Conservation (phyloP, 257 asterid species). For the Capsicum chinense region DNA sequence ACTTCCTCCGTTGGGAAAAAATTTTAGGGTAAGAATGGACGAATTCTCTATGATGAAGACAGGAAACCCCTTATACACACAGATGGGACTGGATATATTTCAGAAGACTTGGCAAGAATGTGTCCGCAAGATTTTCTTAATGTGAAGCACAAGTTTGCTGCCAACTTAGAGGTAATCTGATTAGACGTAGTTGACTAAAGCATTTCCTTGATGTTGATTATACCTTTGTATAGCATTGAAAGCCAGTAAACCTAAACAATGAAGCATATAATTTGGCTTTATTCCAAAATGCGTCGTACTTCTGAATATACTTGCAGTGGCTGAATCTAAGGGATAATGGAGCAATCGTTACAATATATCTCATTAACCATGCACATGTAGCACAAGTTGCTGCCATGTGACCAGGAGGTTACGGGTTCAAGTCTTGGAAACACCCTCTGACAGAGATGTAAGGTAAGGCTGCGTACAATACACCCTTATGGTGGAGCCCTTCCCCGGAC, state of each 20-base stretch:
- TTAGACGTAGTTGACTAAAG: not conserved
- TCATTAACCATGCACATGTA: not conserved
- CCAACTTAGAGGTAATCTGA: conserved; percentile 51
- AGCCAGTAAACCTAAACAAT: not conserved
- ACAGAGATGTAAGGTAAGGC: too few species aligned
- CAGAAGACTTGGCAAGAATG: conserved; percentile 75
- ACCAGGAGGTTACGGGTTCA: too few species aligned
- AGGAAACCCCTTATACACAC: conserved; percentile 68
- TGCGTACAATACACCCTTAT: too few species aligned
- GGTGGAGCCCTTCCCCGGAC: too few species aligned
- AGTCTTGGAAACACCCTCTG: too few species aligned
- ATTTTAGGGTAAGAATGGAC: conserved; percentile 59
- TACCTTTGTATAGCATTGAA: not conserved
- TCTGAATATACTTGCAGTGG: not conserved
- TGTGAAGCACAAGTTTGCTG: conserved; percentile 46
- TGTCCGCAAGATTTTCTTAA: conserved; percentile 59
- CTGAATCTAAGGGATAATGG: not conserved
- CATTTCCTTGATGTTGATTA: conserved; percentile 19
- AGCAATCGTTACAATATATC: not conserved
- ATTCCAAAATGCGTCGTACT: not conserved
- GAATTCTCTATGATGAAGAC: conserved; percentile 52
- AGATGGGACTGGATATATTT: conserved; percentile 89
- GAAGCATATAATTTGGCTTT: conserved; percentile 4
- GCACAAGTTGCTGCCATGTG: too few species aligned
- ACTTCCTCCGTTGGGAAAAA: conserved; percentile 13